Percentiles rank a stretch among this genome's conserved stretches.
phyloP scores from a whole-genome alignment of 306 rosid species.

The Quercus parvula region DNA sequence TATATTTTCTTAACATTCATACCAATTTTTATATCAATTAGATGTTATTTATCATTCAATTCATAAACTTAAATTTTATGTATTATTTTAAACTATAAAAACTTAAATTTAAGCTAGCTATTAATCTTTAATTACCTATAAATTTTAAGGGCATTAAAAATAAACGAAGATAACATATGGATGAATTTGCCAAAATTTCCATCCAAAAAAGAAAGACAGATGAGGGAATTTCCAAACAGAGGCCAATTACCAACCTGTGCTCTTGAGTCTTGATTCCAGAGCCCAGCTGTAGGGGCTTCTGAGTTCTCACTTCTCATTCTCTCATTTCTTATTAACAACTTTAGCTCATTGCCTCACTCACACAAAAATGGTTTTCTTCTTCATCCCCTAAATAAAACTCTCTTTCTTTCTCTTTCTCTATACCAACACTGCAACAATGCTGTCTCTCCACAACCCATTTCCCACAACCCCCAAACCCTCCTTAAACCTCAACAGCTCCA shows the following conservation, averaged over 20 bases:
- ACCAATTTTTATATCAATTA: accelerated
- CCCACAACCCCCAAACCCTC: slow-evolving; percentile 31
- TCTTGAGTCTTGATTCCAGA: no score
- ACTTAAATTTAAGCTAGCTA: accelerated
- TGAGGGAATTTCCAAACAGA: no score
- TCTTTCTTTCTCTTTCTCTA: background rate
- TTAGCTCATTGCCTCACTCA: background rate
- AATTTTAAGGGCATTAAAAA: accelerated
- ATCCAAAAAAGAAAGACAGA: no score
- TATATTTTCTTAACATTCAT: no score
- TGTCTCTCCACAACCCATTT: slow-evolving; percentile 26
- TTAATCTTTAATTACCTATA: accelerated
- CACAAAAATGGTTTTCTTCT: background rate
- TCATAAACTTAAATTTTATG: accelerated
- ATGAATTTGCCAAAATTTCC: no score
- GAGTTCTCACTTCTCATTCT: background rate
- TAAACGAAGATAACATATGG: no score
- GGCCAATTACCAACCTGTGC: no score
- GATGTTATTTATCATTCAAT: no score
- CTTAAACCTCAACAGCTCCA: slow-evolving; percentile 1
- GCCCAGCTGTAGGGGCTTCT: background rate
- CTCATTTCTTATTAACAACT: background rate
- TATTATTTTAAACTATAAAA: no score
- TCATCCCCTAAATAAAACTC: background rate
- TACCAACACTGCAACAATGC: slow-evolving; percentile 32